Evolutionary conservation across 1,139 yeast genomes (phyloP), one percentile per base, ranked within the genome.

Genomic region (Diutina ranongensis): DNA sequence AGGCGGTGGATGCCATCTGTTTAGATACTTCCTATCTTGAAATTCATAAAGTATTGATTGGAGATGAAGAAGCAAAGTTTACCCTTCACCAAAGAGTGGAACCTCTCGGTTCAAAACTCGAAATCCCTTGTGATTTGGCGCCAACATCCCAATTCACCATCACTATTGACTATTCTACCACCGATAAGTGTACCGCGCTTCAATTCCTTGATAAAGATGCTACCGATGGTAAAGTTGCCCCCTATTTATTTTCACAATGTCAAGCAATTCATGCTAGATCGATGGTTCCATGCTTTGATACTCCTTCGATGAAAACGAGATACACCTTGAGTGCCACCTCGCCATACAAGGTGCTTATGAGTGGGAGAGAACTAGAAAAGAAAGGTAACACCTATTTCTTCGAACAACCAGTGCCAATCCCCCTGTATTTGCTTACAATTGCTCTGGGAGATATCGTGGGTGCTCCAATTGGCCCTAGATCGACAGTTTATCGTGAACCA

Each of bases 241-340:
- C 94, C 2, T 84, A 86, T 60, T 72, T 88, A 54, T 88, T 87
- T 61, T 85, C 95, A 27, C 96, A 88, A 63, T 78, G 94, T 59
- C 95, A 88, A 65, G 87, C 96, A 33, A 86, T 84, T 51, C 96
- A 88, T 57, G 94, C 95, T 19, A 74, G 97, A 58, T 78, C 94
- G 21, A 71, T 88, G 55, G 81, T 83, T 65, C 96, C 97, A 2
- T 84, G 89, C 56, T 88, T 88, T 59, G 97, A 88, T 61, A 87
- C 96, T 0, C 96, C 97, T 3, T 74, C 94, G 0, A 73, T 85
- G 46, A 88, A 88, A 62, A 73, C 88, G 3, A 69, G 80, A 0
- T 84, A 74, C 58, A 63, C 67, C 16, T 78, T 83, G 54, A 64
- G 67, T 35, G 79, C 85, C 45, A 72, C 63, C 42, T 85, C 95